These are phyloP conservation scores for Purpureocillium lavendulum DNA, from an alignment of 2,329 filamentous ascomycete species.

Conservation along the genomic window DNA sequence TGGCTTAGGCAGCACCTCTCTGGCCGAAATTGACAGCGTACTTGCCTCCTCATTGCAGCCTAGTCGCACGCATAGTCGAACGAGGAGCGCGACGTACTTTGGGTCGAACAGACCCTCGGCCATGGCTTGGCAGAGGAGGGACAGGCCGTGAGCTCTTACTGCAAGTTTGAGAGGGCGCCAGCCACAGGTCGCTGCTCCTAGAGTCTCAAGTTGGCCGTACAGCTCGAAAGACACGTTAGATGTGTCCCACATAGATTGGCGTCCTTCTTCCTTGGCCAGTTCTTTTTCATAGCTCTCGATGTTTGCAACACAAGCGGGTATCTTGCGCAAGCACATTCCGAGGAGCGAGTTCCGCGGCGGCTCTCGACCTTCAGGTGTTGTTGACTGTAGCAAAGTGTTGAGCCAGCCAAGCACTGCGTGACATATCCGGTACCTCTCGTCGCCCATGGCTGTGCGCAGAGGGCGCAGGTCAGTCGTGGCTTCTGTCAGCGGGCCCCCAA, in stretches of 20 bases:
- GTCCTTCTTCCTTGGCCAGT: constrained; percentile 12
- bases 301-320: constrained; percentile 19
- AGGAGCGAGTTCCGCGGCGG: constrained; percentile 22
- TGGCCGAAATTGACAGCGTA: constrained; percentile 13
- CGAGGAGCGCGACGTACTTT: constrained; percentile 16
- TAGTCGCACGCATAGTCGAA: constrained; percentile 18
- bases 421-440: constrained; percentile 19
- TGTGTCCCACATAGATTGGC: constrained; percentile 16
- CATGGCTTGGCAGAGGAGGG: constrained; percentile 18
- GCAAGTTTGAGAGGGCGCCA: constrained; percentile 25
- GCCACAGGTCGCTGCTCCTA: constrained; percentile 17
- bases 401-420: constrained; percentile 24
- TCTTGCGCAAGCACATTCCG: constrained; percentile 25
- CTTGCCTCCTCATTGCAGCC: constrained; percentile 18
- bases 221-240: constrained; percentile 19
- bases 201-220: constrained; percentile 24
- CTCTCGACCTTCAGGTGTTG: constrained; percentile 11
- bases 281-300: constrained; percentile 25
- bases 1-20: constrained; percentile 9
- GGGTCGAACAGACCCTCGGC: constrained; percentile 20
- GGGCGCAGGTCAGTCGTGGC: constrained; percentile 13
- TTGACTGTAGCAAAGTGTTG: constrained; percentile 18
- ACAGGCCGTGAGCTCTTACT: constrained; percentile 21
- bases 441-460: constrained; percentile 13
- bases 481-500: constrained; percentile 2